phyloP scores from a whole-genome alignment of 2,329 filamentous ascomycete species.

The Pezicula neosporulosa region DNA sequence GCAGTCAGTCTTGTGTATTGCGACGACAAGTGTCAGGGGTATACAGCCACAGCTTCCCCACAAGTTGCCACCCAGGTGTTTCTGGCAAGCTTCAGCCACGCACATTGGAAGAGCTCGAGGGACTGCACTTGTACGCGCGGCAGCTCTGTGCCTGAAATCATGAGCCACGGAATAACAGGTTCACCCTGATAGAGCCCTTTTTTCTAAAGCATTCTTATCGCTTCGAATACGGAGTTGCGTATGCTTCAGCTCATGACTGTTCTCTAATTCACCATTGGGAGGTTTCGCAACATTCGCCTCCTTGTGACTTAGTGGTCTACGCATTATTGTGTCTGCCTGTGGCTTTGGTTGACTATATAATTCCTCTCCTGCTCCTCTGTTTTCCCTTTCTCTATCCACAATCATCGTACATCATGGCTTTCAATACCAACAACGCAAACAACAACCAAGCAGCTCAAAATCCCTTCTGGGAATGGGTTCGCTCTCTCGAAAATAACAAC shows the following conservation, averaged over 20 bases:
- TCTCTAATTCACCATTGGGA: conserved; percentile 7
- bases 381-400: conserved; percentile 11
- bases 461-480: conserved; percentile 27
- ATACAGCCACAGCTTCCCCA: conserved; percentile 9
- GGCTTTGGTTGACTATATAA: conserved; percentile 13
- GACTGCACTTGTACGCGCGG: conserved; percentile 1
- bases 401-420: conserved; percentile 4
- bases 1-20: conserved; percentile 6
- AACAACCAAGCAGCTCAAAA: conserved; percentile 19
- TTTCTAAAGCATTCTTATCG: conserved; percentile 11
- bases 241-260: conserved; percentile 1
- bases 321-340: conserved; percentile 4
- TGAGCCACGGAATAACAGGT: background rate
- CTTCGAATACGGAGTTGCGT: conserved; percentile 12
- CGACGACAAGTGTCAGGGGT: conserved; percentile 18
- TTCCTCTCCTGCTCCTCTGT: conserved; percentile 6
- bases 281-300: background rate
- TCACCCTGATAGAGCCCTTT: too few relatives aligned
- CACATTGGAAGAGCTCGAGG: background rate
- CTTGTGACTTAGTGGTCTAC: background rate
- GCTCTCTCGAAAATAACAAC: conserved; percentile 16
- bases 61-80: conserved; percentile 1
- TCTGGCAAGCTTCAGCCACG: conserved; percentile 9
- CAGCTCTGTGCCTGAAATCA: conserved; percentile 4
- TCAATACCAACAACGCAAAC: conserved; percentile 13